A percentile compares a stretch with the other conserved stretches of the same genome.
Evolutionary conservation across 495 filamentous ascomycete genomes (phyloP).

Genomic region (Lineolata rhizophorae): DNA sequence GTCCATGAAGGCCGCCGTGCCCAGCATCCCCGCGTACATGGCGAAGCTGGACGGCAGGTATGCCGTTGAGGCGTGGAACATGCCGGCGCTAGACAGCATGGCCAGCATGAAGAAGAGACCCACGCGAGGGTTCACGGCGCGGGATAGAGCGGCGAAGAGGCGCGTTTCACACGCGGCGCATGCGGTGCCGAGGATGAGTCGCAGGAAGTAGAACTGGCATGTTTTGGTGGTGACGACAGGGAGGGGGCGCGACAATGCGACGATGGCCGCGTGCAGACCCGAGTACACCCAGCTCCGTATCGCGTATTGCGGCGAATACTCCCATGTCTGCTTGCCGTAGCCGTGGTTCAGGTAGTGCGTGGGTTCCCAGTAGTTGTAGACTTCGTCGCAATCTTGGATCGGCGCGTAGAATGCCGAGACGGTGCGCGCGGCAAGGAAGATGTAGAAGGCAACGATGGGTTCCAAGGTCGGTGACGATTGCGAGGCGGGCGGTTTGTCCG

Average conservation of each 20-base stretch:
- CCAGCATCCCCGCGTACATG: slow-evolving; percentile 85
- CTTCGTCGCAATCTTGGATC: slow-evolving; percentile 97
- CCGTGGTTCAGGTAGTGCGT: slow-evolving; percentile 85
- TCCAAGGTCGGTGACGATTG: slow-evolving; percentile 37
- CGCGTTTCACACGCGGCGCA: slow-evolving; percentile 67
- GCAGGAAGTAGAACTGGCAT: slow-evolving; percentile 71
- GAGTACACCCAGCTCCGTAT: slow-evolving; percentile 95
- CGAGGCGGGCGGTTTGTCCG: too few species aligned
- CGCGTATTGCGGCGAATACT: slow-evolving; percentile 88
- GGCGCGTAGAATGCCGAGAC: slow-evolving; percentile 67
- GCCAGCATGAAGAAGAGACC: slow-evolving; percentile 64
- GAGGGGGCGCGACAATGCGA: slow-evolving; percentile 38
- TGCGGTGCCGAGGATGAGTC: slow-evolving; percentile 44
- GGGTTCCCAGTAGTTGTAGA: slow-evolving; percentile 99
- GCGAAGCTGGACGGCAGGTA: slow-evolving; percentile 90
- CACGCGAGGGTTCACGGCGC: slow-evolving; percentile 53
- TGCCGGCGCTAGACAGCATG: slow-evolving; percentile 59
- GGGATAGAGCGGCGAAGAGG: slow-evolving; percentile 54
- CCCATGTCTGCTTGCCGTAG: slow-evolving; percentile 94
- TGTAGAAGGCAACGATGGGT: slow-evolving; percentile 52
- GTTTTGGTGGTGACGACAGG: slow-evolving; percentile 32
- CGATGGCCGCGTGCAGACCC: slow-evolving; percentile 55
- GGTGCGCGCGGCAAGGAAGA: slow-evolving; percentile 49
- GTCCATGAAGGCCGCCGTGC: slow-evolving; percentile 72
- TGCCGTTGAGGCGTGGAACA: slow-evolving; percentile 73